These are phyloP conservation scores for Fomes fomentarius DNA, from an alignment of 1,284 basidiomycete genomes.

Conservation along the genomic window DNA sequence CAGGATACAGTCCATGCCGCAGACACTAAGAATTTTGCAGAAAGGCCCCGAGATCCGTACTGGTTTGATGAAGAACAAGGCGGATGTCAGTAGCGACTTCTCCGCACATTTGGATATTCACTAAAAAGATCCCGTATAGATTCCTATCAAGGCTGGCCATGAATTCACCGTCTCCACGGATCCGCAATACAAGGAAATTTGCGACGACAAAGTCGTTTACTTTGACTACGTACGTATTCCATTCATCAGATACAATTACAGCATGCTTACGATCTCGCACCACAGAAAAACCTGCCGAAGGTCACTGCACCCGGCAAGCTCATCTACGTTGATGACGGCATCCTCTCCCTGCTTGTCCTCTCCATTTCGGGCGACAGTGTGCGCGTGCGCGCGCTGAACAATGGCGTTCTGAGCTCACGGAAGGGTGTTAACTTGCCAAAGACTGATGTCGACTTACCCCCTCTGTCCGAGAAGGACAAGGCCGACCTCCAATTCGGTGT, in stretches of 20 bases:
- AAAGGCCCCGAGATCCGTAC: conserved; percentile 99
- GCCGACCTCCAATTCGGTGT: conserved; percentile 94
- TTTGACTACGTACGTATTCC: conserved; percentile 84
- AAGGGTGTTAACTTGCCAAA: conserved; percentile 99
- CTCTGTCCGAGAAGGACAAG: conserved; percentile 98
- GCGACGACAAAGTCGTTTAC: conserved; percentile 85
- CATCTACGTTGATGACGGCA: conserved; percentile 98
- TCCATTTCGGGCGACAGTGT: conserved; percentile 82
- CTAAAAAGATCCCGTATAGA: conserved; percentile 44
- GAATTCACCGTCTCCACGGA: conserved; percentile 95
- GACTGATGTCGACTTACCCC: conserved; percentile 96
- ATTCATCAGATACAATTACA: conserved; percentile 5
- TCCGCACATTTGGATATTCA: conserved; percentile 13
- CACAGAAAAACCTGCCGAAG: conserved; percentile 87
- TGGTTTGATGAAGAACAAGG: conserved; percentile 86
- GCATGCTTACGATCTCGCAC: background rate
- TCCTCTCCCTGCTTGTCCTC: conserved; percentile 92
- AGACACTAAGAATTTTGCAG: conserved; percentile 41
- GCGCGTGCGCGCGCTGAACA: conserved; percentile 91
- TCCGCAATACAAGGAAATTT: conserved; percentile 75
- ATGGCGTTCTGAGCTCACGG: conserved; percentile 91
- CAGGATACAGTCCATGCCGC: background rate
- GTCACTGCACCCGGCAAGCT: conserved; percentile 95
- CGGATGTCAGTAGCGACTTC: conserved; percentile 67
- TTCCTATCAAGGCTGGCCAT: conserved; percentile 88